Evolutionary conservation across 140 eudicot species (phyloP).

Genomic region (Anethum foeniculum): DNA sequence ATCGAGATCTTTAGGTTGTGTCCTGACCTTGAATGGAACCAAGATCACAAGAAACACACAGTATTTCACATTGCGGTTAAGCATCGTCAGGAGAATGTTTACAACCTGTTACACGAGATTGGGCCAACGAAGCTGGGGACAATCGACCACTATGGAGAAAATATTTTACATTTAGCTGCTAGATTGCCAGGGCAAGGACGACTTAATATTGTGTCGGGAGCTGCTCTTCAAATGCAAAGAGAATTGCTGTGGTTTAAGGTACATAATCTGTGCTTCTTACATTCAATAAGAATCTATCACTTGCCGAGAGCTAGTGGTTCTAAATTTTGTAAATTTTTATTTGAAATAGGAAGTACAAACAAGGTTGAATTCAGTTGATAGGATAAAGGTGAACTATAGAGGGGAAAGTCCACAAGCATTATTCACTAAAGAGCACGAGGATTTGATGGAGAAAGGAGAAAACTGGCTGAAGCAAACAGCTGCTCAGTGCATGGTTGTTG

Average conservation of each 20-base stretch:
- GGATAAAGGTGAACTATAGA: background rate
- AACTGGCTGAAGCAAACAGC: slow-evolving; percentile 15
- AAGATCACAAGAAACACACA: slow-evolving; percentile 5
- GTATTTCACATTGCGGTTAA: slow-evolving; percentile 14
- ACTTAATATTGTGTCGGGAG: background rate
- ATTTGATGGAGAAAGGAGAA: background rate
- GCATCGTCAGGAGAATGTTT: slow-evolving; percentile 17
- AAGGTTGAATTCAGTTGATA: background rate
- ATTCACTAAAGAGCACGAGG: slow-evolving; percentile 16
- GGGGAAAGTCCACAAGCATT: slow-evolving; percentile 13
- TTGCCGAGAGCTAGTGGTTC: too few relatives aligned
- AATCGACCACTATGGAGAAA: background rate
- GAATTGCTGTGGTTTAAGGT: too few relatives aligned
- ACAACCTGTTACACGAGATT: slow-evolving; percentile 8
- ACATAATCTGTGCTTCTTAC: too few relatives aligned
- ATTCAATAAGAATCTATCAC: too few relatives aligned
- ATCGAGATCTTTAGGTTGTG: background rate
- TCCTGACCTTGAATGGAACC: background rate
- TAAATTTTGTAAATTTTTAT: too few relatives aligned
- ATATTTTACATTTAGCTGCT: slow-evolving; percentile 14
- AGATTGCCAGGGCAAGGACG: background rate
- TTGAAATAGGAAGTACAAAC: slow-evolving; percentile 8
- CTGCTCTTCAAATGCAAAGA: background rate
- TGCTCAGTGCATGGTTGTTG: background rate
- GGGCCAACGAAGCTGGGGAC: background rate